Percentiles rank a stretch among this genome's conserved stretches.
Evolutionary conservation across 306 rosid species (phyloP).

Genomic region (Canavalia ensiformis): DNA sequence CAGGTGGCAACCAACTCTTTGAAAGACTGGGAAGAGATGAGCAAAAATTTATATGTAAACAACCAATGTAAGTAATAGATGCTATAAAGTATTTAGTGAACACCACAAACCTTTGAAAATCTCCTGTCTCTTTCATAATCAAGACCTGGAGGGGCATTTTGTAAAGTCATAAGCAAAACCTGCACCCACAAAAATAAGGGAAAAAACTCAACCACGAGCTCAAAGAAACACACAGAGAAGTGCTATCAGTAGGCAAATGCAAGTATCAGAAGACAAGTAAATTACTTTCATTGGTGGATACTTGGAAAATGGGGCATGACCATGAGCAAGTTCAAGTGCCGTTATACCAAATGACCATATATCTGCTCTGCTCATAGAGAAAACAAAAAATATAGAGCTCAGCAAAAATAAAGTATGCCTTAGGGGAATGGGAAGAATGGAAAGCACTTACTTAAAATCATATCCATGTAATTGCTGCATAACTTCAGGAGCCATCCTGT

Average conservation of each 20-base stretch:
- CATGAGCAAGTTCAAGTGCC: conserved; percentile 99
- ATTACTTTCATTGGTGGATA: conserved; percentile 98
- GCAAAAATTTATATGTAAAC: conserved; percentile 45
- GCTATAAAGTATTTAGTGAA: conserved; percentile 47
- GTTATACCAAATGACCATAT: conserved; percentile 99
- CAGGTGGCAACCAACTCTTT: conserved; percentile 91
- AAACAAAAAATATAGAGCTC: conserved; percentile 8
- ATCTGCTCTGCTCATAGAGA: conserved; percentile 84
- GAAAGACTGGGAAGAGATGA: conserved; percentile 74
- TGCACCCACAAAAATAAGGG: conserved; percentile 55
- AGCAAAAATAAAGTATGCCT: background rate
- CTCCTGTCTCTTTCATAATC: conserved; percentile 95
- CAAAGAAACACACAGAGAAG: conserved; percentile 15
- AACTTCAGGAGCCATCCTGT: conserved; percentile 99
- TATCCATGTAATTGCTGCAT: conserved; percentile 99
- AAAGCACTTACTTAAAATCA: conserved; percentile 86
- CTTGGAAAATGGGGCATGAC: conserved; percentile 98
- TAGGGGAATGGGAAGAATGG: background rate
- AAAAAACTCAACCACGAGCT: conserved; percentile 34
- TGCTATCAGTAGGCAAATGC: conserved; percentile 24
- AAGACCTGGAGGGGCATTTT: conserved; percentile 99
- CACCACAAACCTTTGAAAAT: conserved; percentile 87
- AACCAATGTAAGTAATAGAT: conserved; percentile 38
- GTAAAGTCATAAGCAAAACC: conserved; percentile 98
- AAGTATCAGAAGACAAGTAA: conserved; percentile 44